Evolutionary conservation across 768 basidiomycete genomes (phyloP), one percentile per base, ranked within the genome.

Genomic region (Xerocomus potaroensis): DNA sequence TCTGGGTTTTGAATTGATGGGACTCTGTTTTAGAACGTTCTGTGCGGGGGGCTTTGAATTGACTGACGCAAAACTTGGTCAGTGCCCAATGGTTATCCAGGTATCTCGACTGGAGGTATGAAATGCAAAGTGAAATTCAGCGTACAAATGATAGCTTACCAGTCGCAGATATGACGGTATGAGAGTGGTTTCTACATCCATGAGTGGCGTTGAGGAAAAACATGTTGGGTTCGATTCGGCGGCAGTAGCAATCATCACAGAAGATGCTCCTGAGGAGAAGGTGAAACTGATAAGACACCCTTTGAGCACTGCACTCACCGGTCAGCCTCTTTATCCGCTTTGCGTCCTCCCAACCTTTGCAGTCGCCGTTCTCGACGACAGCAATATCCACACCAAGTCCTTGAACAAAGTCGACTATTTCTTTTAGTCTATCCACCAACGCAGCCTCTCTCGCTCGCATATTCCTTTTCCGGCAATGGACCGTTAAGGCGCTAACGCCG

Each of bases 241-340:
- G 1, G 85, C 92, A 5, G 93, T 85, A 18, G 96, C 96, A 32
- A 99, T 87, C 96, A 99, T 99, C 32, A 92, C 84, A 0, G 91
- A 93, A 57, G 88, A 81, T 10, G 91, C 91, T 3, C 84, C 86
- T 87, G 18, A 21, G 21, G 30, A 15, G 11, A 38, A 23, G 18
- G 39, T 46, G 23, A 50, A 38, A 29, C 23, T 6, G 26, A 27
- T 27, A 16, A 24, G 40, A 23, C 12, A 22, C 24, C 14, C 10
- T 8, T 21, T 18, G 1, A 27, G 51, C 7, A 4, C 10, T 11
- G 19, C 1, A 66, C 76, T 39, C 58, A 82, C 92, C 88, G 24
- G 94, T 98, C 22, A 81, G 64, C 40, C 73, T 72, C 34, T 85
- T 77, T 29, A 97, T 79, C 37, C 83, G 76, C 49, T 79, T 81